These are phyloP conservation scores for Fomitopsis schrenkii DNA, from an alignment of 1,284 basidiomycete species.

Conservation along the genomic window DNA sequence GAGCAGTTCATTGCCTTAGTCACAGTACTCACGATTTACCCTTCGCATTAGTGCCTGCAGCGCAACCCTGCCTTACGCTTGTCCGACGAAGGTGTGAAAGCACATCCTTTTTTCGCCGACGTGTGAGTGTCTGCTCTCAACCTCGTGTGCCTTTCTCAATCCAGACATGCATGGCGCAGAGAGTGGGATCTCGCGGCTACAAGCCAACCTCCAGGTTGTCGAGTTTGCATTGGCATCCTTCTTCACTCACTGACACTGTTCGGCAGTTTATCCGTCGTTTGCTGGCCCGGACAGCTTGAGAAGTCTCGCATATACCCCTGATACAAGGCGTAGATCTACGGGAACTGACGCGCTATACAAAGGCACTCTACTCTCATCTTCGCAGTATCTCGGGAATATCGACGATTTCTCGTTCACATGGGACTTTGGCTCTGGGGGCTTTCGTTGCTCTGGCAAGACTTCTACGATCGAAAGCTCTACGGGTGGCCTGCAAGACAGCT, in stretches of 20 bases:
- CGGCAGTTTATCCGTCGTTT: background rate
- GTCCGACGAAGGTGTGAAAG: slow-evolving; percentile 34
- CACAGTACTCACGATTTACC: background rate
- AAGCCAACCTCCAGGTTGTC: slow-evolving; percentile 14
- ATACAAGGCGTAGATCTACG: background rate
- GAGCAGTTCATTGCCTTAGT: background rate
- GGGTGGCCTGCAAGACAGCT: background rate
- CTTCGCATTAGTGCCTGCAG: slow-evolving; percentile 43
- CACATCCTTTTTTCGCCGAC: slow-evolving; percentile 41
- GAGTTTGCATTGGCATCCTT: background rate
- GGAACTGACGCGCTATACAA: background rate
- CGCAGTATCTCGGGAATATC: background rate
- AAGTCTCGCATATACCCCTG: background rate
- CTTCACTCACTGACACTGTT: background rate
- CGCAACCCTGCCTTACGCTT: slow-evolving; percentile 46
- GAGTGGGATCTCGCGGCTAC: slow-evolving; percentile 32
- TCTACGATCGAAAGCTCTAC: background rate
- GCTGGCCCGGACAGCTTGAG: background rate
- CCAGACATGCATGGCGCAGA: slow-evolving; percentile 19
- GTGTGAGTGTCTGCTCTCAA: slow-evolving; percentile 32
- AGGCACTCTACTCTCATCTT: background rate
- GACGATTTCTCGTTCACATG: slow-evolving; percentile 7
- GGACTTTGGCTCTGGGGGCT: background rate
- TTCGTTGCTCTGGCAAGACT: background rate
- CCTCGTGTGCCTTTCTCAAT: background rate